Conservation (phyloP, 2,329 filamentous ascomycete species). For the Fusarium chlamydosporum region DNA sequence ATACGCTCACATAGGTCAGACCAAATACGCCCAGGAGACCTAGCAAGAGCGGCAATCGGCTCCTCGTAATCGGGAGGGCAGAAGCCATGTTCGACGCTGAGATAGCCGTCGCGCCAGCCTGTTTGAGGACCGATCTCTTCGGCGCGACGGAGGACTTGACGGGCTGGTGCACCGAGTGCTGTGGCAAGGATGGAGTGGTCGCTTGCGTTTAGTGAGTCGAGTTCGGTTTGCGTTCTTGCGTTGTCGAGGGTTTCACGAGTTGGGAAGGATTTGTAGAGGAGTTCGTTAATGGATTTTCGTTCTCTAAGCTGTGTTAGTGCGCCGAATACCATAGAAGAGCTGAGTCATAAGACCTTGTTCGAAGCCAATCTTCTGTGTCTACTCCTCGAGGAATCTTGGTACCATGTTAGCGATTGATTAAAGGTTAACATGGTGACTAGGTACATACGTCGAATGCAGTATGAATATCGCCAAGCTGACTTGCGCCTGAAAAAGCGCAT, state of each 20-base stretch:
- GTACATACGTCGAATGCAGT: slow-evolving; percentile 43
- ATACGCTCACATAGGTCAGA: slow-evolving; percentile 68
- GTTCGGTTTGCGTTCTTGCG: slow-evolving; percentile 57
- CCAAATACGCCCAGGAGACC: slow-evolving; percentile 68
- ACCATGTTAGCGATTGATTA: rapidly evolving
- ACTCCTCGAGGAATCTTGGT: slow-evolving; percentile 61
- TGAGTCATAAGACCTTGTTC: slow-evolving; percentile 49
- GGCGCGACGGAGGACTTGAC: slow-evolving; percentile 67
- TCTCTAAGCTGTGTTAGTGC: slow-evolving; percentile 51
- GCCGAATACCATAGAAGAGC: rapidly evolving
- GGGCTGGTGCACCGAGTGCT: slow-evolving; percentile 67
- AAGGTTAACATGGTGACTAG: rapidly evolving
- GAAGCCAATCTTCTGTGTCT: slow-evolving; percentile 62
- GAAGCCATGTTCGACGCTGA: slow-evolving; percentile 64
- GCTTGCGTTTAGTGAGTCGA: slow-evolving; percentile 63
- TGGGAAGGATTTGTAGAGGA: slow-evolving; percentile 63
- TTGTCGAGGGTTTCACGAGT: slow-evolving; percentile 57
- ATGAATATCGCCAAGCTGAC: slow-evolving; percentile 42
- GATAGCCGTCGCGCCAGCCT: slow-evolving; percentile 63
- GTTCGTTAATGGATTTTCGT: slow-evolving; percentile 63
- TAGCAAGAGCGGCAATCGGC: slow-evolving; percentile 59
- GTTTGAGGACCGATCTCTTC: slow-evolving; percentile 66
- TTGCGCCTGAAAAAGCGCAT: slow-evolving; percentile 37
- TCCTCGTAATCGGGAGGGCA: slow-evolving; percentile 66
- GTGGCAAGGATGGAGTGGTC: slow-evolving; percentile 66